Base-by-base conservation (phyloP, 306 rosid genomes). In the Vachellia pachyceras region DNA sequence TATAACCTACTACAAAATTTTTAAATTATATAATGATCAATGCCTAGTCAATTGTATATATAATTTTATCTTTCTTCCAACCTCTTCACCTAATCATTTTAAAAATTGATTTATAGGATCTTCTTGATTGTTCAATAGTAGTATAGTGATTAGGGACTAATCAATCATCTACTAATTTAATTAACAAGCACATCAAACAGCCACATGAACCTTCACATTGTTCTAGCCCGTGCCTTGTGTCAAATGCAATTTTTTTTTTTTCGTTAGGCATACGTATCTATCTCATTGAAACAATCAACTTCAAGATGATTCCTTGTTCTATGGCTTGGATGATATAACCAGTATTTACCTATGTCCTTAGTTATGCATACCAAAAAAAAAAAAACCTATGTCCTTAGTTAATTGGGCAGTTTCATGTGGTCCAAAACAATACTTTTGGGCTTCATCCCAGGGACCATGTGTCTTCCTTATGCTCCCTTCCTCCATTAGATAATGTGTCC, bases 41-140 rank as follows among this genome's bases (percentile, higher is more conserved):
- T 50, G 18, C 18, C 58, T 50, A 5, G 58, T 77, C 85, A 86
- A 45, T 79, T 69, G 64, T 78, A 22, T 25, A 7, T 75, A 29
- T 12, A 10, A 15, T 20, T 35, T 64, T n/a, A 1, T 72, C 65
- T 75, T 18, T 79, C 80, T 64, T 68, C 73, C 69, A 67, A 78
- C 64, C 73, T 33, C 39, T 5, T 83, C 25, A 86, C 85, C 92
- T n/a, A 76, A 86, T 72, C 81, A 82, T 83, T 22, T 57, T 80
- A 58, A 63, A 7, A 82, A 70, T 3, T 72, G 75, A 57, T 49
- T 69, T 69, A 23, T 37, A 37, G 57, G 66, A 60, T 49, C 49
- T 70, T 84, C 66, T 81, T 52, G 77, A 73, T 77, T 79, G 82
- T 74, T 70, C 66, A 22, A 58, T 84, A 82, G 18, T n/a, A 7